A percentile compares a stretch with the other conserved stretches of the same genome.
These are phyloP conservation scores for Phialophora verrucosa DNA, from an alignment of 2,329 filamentous ascomycete genomes.

Conservation along the genomic window DNA sequence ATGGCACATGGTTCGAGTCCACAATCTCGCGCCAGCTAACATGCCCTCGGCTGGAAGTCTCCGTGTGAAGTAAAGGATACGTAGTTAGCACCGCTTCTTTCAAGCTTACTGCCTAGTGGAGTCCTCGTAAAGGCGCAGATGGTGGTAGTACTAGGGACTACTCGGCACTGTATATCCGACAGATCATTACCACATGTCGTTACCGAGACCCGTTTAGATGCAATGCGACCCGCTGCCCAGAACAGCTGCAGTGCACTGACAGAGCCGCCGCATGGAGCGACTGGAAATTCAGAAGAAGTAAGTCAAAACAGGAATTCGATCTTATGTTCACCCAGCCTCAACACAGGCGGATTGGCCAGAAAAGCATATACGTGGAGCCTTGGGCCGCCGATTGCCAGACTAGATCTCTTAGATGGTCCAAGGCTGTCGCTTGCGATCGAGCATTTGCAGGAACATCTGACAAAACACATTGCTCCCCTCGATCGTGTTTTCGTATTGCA, in stretches of 20 bases:
- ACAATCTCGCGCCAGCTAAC: background rate
- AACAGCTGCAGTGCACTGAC: background rate
- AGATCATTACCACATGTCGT: constrained; percentile 21
- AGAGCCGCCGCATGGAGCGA: constrained; percentile 1
- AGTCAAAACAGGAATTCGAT: constrained; percentile 14
- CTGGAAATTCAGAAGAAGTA: background rate
- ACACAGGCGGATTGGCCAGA: constrained; percentile 3
- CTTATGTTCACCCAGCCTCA: constrained; percentile 4
- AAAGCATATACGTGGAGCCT: background rate
- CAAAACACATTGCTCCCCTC: background rate
- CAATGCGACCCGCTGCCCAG: constrained; percentile 9
- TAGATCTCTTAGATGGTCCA: constrained; percentile 12
- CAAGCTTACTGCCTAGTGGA: background rate
- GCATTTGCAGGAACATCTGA: constrained; percentile 25
- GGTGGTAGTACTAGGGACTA: background rate
- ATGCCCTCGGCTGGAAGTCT: background rate
- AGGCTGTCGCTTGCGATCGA: constrained; percentile 22
- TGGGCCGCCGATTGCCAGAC: background rate
- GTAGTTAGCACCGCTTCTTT: constrained; percentile 3
- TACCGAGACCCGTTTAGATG: constrained; percentile 8
- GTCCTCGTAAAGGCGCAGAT: background rate
- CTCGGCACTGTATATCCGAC: constrained; percentile 20
- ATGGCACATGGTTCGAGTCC: too few relatives aligned
- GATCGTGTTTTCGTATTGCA: constrained; percentile 26
- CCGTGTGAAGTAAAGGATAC: background rate